A percentile compares a stretch with the other conserved stretches of the same genome.
These are phyloP conservation scores for Rhododendron mucronatum DNA, from an alignment of 148 eudicot species.

Conservation along the genomic window DNA sequence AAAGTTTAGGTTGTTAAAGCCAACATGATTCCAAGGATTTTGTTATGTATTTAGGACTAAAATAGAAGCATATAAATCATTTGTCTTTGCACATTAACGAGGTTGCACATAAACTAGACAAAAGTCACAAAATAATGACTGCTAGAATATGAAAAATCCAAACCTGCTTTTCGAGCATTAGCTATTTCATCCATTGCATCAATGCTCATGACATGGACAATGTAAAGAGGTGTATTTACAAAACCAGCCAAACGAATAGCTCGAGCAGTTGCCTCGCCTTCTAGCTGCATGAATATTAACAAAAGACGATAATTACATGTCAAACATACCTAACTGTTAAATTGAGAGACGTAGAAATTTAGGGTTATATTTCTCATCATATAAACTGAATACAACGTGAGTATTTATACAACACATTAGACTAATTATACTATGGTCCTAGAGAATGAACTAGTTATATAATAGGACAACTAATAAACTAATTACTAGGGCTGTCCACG, in stretches of 20 bases:
- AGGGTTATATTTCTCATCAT: too few relatives aligned
- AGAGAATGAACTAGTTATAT: too few relatives aligned
- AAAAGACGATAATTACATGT: neutral
- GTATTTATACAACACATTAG: too few relatives aligned
- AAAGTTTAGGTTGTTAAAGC: neutral
- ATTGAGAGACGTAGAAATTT: too few relatives aligned
- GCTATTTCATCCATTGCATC: conserved; percentile 99
- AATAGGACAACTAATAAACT: too few relatives aligned
- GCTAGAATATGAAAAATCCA: neutral
- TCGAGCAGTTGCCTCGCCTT: conserved; percentile 96
- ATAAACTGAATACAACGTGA: too few relatives aligned
- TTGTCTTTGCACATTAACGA: neutral
- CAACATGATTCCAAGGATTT: neutral
- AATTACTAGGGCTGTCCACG: too few relatives aligned
- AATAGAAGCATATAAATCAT: neutral
- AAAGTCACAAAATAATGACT: neutral
- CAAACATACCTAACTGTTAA: neutral
- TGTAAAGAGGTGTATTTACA: conserved; percentile 82
- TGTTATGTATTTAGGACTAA: neutral
- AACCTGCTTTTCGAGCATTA: conserved; percentile 92
- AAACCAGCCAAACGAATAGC: conserved; percentile 92
- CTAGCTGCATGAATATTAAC: conserved; percentile 51
- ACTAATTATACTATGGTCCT: too few relatives aligned
- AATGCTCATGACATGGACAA: conserved; percentile 97
- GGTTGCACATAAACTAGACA: neutral